Evolutionary conservation across 2,329 filamentous ascomycete species (phyloP), one percentile per base, ranked within the genome.

Genomic region (Rhynchosporium graminicola): DNA sequence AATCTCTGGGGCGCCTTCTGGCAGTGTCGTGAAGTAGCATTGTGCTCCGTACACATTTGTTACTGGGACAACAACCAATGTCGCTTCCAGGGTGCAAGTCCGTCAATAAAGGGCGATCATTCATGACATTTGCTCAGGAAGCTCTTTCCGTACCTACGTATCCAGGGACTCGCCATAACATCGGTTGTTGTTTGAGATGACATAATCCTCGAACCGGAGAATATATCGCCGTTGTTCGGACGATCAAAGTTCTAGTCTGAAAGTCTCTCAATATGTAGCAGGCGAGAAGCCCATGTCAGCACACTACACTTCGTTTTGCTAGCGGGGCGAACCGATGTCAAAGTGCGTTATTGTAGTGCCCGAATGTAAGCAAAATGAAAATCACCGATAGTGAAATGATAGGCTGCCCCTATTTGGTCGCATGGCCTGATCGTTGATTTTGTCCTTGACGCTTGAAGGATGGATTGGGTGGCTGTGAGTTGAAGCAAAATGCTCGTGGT

Each of bases 301-400:
- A 40, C 38, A 13, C 10, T 10, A 4, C 26, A 6, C 40, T 29
- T 28, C 15, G 54, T 57, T 57, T 57, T 28, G 28, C 29, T 40
- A 45, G 54, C 54, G 54, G 54, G 54, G 54, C 54, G 54, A 57
- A 57, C 54, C 54, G 54, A 46, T 45, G 54, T 20, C 50, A 54
- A 52, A 29, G 6, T n/a, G 38, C 38, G 4, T 26, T n/a, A 15
- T 7, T 7, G 51, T 57, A 57, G 54, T 46, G 54, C 54, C 54
- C 54, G 54, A 45, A 26, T 8, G 28, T 20, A 42, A 10, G 36
- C 33, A 33, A 40, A 54, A 54, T 51, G 4, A 46, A n/a, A 4
- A 26, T 10, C 40, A 28, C 33, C 6, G n/a, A 51, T 42, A 20
- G 50, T 33, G 51, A n/a, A 20, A 8, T 28, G 51, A 42, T 40